Percentiles rank a stretch among this genome's conserved stretches.
These are phyloP conservation scores for Huntiella savannae DNA, from an alignment of 2,329 filamentous ascomycete species.

Conservation along the genomic window DNA sequence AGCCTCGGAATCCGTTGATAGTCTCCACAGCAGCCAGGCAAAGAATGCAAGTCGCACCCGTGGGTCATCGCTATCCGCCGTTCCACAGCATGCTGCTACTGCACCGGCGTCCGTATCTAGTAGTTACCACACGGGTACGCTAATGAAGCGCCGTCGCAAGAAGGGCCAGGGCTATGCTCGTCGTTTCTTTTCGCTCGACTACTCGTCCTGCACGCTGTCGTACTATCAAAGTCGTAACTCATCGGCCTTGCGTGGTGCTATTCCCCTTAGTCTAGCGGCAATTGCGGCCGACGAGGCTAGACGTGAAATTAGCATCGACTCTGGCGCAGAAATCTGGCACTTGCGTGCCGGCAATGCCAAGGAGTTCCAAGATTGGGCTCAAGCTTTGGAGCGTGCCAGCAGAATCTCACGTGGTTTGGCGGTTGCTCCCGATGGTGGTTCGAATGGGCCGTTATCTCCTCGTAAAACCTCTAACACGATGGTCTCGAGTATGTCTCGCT, in stretches of 20 bases:
- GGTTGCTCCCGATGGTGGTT: slow-evolving; percentile 13
- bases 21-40: slow-evolving; percentile 36
- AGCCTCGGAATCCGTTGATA: slow-evolving; percentile 39
- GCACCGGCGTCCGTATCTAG: slow-evolving; percentile 14
- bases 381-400: slow-evolving; percentile 67
- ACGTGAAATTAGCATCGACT: slow-evolving; percentile 89
- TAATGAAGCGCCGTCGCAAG: slow-evolving; percentile 84
- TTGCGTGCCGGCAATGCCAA: slow-evolving; percentile 62
- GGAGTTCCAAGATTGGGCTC: slow-evolving; percentile 77
- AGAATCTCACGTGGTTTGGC: slow-evolving; percentile 40
- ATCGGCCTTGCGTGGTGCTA: slow-evolving; percentile 75
- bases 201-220: slow-evolving; percentile 79
- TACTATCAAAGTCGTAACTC: slow-evolving; percentile 94
- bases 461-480: slow-evolving; percentile 5
- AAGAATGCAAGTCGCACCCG: slow-evolving; percentile 19
- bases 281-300: slow-evolving; percentile 77
- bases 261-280: slow-evolving; percentile 77
- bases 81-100: neutral
- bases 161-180: slow-evolving; percentile 83
- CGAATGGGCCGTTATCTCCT: slow-evolving; percentile 12
- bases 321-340: slow-evolving; percentile 94
- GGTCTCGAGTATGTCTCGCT: slow-evolving; percentile 10
- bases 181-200: slow-evolving; percentile 91
- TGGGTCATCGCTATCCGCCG: slow-evolving; percentile 27
- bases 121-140: slow-evolving; percentile 61